Base-by-base conservation (phyloP, 495 filamentous ascomycete genomes). In the Delitschia confertaspora region DNA sequence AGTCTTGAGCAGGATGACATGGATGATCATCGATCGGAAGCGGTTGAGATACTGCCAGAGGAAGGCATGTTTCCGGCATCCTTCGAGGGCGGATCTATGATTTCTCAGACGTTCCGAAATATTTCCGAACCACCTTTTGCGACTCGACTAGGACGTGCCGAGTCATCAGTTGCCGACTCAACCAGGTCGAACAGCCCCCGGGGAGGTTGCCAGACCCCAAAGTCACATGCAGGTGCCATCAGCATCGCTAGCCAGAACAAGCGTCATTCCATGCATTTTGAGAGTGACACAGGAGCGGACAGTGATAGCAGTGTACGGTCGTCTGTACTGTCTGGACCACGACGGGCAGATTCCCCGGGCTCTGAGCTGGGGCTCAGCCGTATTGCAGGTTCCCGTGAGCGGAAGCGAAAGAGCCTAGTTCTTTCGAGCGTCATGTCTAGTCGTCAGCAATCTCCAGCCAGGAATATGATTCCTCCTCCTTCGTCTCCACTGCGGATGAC, bases 301-400 rank as follows among this genome's bases (percentile, higher is more conserved):
- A 94, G 91, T 60, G 93, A 95, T 61, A 83, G 81, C 52, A 95
- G 89, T 60, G 71, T 82, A 21, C 66, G 74, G 40, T 88, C 87
- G n/a, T 85, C 83, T 1, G 65, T 79, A 13, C 70, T 85, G 44
- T 75, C 84, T 0, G 71, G 79, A 13, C 72, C 71, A 1, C 66
- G 71, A 42, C 75, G 85, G 45, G 89, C 85, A 4, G 88, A 95
- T 47, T 96, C 93, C 6, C 91, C 91, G 5, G 80, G 81, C 44
- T 94, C 88, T 18, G 91, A 95, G 42, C 74, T 82, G 29, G 80
- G 80, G 49, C 65, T 95, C 19, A 71, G 72, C 26, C 69, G 81
- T 34, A 72, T 81, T 44, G 70, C 80, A 14, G 83, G 80, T 56
- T 77, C 79, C 4, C 68, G 76, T 21, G 85, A 91, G 39, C 76